Evolutionary conservation across 805 yeast species (phyloP).

Genomic region (Priceomyces fermenticarens): DNA sequence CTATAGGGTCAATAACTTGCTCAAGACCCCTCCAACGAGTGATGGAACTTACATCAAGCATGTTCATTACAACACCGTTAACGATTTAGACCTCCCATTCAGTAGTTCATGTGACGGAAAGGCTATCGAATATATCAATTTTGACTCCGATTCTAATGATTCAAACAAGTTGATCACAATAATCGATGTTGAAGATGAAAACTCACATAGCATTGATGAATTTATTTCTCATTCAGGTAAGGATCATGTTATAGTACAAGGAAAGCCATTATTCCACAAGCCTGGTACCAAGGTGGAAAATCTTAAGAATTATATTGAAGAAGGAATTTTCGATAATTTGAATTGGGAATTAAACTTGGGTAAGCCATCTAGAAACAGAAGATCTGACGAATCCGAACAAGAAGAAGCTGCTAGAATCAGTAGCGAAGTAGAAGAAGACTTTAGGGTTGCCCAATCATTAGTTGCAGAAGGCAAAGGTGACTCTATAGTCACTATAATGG

Average conservation of each 20-base stretch:
- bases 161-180: constrained; percentile 13
- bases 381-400: constrained; percentile 5
- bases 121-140: constrained; percentile 4
- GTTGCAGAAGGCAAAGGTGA: constrained; percentile 26
- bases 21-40: constrained; percentile 1
- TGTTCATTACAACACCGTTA: constrained; percentile 17
- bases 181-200: constrained; percentile 23
- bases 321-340: constrained; percentile 17
- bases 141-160: constrained; percentile 1
- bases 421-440: constrained; percentile 28
- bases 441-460: constrained; percentile 30
- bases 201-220: constrained; percentile 16
- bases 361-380: constrained; percentile 16
- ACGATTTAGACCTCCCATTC: constrained; percentile 15
- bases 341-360: constrained; percentile 17
- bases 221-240: constrained; percentile 10
- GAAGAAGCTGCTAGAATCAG: constrained; percentile 10
- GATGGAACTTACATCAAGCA: constrained; percentile 13
- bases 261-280: constrained; percentile 25
- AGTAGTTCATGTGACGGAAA: constrained; percentile 10
- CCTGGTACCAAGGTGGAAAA: constrained; percentile 17
- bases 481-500: constrained; percentile 18
- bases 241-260: constrained; percentile 23
- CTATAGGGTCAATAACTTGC: constrained; percentile 24
- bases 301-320: constrained; percentile 22